Evolutionary conservation across 176 grass and related monocot genomes (phyloP).

Genomic region (Phoenix dactylifera): DNA sequence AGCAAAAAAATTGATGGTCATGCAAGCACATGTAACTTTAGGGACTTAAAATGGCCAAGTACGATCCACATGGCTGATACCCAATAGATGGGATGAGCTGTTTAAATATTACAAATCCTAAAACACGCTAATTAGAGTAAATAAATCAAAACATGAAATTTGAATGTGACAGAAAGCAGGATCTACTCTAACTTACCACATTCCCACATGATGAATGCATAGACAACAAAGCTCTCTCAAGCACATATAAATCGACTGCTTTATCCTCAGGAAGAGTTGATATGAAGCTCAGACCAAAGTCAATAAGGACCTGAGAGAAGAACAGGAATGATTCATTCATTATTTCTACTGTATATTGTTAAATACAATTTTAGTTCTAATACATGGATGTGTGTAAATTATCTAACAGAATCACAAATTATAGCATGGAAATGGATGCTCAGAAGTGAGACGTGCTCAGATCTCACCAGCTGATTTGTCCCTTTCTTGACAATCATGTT

Average conservation of each 20-base stretch:
- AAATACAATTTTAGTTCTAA: neutral
- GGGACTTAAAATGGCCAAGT: too few relatives aligned
- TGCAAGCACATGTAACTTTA: too few relatives aligned
- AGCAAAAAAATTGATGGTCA: too few relatives aligned
- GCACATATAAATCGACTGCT: constrained; percentile 85
- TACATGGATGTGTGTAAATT: neutral
- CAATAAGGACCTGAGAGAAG: constrained; percentile 70
- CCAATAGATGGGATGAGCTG: too few relatives aligned
- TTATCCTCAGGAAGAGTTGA: constrained; percentile 89
- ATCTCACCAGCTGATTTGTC: constrained; percentile 52
- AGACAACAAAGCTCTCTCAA: constrained; percentile 90
- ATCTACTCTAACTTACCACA: constrained; percentile 45
- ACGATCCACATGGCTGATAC: too few relatives aligned
- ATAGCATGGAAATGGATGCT: too few relatives aligned
- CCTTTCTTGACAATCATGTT: constrained; percentile 83
- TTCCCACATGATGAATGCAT: constrained; percentile 94
- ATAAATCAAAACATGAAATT: too few relatives aligned
- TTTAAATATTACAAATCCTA: too few relatives aligned
- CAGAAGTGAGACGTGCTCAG: constrained; percentile 3
- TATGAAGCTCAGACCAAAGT: constrained; percentile 93
- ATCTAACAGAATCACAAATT: too few relatives aligned
- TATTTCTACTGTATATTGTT: too few relatives aligned
- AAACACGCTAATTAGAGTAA: too few relatives aligned
- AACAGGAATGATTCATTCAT: constrained; percentile 1
- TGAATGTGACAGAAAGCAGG: too few relatives aligned